Evolutionary conservation across 2,329 filamentous ascomycete genomes (phyloP), one percentile per base, ranked within the genome.

Genomic region (Polytolypa hystricis): DNA sequence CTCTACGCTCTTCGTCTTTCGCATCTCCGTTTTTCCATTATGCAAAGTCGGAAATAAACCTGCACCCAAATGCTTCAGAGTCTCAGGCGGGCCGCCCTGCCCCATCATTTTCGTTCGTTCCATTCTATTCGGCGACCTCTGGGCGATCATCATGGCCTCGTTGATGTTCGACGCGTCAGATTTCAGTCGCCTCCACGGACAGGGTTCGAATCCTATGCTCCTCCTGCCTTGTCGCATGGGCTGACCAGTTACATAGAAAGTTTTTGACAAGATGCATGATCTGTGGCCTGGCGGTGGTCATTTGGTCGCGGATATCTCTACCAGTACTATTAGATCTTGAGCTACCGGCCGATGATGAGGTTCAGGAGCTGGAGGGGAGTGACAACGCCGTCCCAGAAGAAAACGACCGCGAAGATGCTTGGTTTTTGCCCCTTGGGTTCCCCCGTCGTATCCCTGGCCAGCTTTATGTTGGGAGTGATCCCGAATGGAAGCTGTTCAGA

Each of bases 381-480:
- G 12, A 4, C 11, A 14, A 42, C 5, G 17, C 32, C 6, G 35
- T 25, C 8, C 14, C 27, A 11, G 37, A 37, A 14, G 31, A 38
- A 23, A 30, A 19, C 10, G 9, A 20, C 7, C 25, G 31, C 11
- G 35, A 37, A 10, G 34, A 38, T 4, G 11, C 33, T 12, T n/a
- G 40, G 25, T 46, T 44, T n/a, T 38, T 46, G 20, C 44, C 42
- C 3, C 30, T 46, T 5, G 38, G 35, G 8, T 33, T 40, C 19
- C 42, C 42, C 9, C 27, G 33, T 23, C 33, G 19, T 20, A 27
- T 41, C 9, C 18, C 15, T n/a, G 38, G 42, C 10, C n/a, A 18
- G 23, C 11, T 9, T 2, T 42, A 42, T 35, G 19, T 26, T 10
- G 23, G n/a, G 14, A 19, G 36, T 15, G 44, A 42, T 23, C 42